Evolutionary conservation across 179 eudicot genomes (phyloP), one percentile per base, ranked within the genome.

Genomic region (Heliamphora pulchella): DNA sequence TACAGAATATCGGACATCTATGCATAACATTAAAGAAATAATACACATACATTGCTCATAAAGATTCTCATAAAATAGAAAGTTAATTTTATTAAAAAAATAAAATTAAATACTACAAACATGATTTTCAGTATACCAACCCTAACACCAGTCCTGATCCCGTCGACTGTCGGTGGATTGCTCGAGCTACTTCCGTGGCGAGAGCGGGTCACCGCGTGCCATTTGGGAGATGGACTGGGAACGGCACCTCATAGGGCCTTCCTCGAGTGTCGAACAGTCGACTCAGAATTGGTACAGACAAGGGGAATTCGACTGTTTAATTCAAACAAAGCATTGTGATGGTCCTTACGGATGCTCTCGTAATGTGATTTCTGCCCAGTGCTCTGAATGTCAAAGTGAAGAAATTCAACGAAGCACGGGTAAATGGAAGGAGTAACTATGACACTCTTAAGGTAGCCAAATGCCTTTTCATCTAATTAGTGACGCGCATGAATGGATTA

Each of bases 321-420:
- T 91, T 91, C 88, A 88, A 89, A 88, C 87, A 89, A 89, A 89
- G 91, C 90, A 89, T 89, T 90, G 90, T 86, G 89, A 87, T 85
- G 91, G 93, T 89, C 91, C 91, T 79, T 81, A 84, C 87, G 89
- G 94, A 86, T 91, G 90, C 80, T 89, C 9, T 88, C 86, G 90
- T 91, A 89, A 89, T 89, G 91, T 91, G 95, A 90, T 88, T 90
- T 91, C 93, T 90, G 86, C 91, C 94, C 86, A 88, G 88, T 90
- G 93, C 93, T 90, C 89, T 89, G 91, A 90, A 91, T 91, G 91
- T 90, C 91, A 90, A 90, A 85, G 92, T 91, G 91, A 87, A 89
- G 89, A 91, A 74, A 74, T 74, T 74, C 77, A 55, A 31, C 39
- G 0, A 31, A 31, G 39, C 39, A 31, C 39, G 39, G 39, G 39